These are phyloP conservation scores for Eutypa lata DNA, from an alignment of 2,329 filamentous ascomycete genomes.

Conservation along the genomic window DNA sequence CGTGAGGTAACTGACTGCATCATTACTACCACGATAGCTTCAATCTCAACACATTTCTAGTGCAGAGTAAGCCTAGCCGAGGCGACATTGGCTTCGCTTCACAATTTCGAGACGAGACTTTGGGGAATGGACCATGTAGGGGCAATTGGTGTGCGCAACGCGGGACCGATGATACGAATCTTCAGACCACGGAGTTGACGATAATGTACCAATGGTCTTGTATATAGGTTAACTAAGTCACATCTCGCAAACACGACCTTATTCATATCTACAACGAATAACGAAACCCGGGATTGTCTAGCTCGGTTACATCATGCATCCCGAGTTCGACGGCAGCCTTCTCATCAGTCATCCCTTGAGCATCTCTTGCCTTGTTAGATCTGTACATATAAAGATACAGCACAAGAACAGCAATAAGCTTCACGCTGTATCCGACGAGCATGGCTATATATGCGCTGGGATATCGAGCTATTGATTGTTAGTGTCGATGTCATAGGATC, in stretches of 20 bases:
- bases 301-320: constrained; percentile 29
- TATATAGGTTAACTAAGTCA: no score
- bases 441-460: constrained; percentile 31
- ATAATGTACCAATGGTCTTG: no score
- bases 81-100: no score
- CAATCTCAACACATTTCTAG: no score
- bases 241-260: background rate
- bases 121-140: no score
- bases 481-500: background rate
- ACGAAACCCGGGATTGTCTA: constrained; percentile 29
- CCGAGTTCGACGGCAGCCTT: constrained; percentile 26
- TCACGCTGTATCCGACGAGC: constrained; percentile 27
- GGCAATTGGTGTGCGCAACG: no score
- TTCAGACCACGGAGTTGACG: no score
- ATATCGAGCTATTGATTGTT: constrained; percentile 20
- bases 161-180: no score
- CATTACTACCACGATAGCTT: no score
- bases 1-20: no score
- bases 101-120: no score
- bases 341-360: constrained; percentile 21
- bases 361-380: constrained; percentile 26
- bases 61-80: no score
- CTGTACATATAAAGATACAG: constrained; percentile 29
- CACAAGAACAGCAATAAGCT: constrained; percentile 22
- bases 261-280: constrained; percentile 18